Percentiles rank a stretch among this genome's conserved stretches.
These are phyloP conservation scores for Kokia cookei DNA, from an alignment of 441 rosid genomes.

Conservation along the genomic window DNA sequence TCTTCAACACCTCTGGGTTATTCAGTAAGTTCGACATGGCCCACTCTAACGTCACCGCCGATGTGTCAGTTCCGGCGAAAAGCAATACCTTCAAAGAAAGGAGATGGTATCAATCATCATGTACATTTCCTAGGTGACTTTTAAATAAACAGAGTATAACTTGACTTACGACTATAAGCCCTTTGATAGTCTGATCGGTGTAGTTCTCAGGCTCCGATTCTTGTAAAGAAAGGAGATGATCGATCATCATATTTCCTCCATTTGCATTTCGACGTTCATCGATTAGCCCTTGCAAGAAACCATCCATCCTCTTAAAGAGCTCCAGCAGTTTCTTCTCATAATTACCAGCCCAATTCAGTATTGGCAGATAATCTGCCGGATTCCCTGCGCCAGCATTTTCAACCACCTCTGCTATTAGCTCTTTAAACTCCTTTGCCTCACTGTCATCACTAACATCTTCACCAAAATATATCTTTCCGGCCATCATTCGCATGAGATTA, in stretches of 20 bases:
- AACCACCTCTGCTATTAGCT: slow-evolving; percentile 16
- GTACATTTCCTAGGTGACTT: not conserved
- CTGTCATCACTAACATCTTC: slow-evolving; percentile 25
- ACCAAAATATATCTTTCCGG: slow-evolving; percentile 41
- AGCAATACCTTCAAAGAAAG: slow-evolving; percentile 21
- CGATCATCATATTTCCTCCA: slow-evolving; percentile 36
- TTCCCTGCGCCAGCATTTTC: slow-evolving; percentile 23
- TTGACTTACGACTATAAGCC: slow-evolving; percentile 36
- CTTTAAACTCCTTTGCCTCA: slow-evolving; percentile 38
- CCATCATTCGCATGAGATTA: slow-evolving; percentile 41
- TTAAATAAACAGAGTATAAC: not conserved
- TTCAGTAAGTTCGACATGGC: slow-evolving; percentile 46
- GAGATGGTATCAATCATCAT: too few species aligned
- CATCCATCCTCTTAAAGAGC: slow-evolving; percentile 27
- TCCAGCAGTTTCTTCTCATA: slow-evolving; percentile 22
- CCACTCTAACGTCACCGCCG: slow-evolving; percentile 47
- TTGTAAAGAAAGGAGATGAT: slow-evolving; percentile 38
- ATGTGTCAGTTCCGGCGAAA: slow-evolving; percentile 41
- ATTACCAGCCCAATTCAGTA: slow-evolving; percentile 27
- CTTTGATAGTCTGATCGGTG: slow-evolving; percentile 44
- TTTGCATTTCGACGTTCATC: slow-evolving; percentile 32
- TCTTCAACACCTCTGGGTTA: slow-evolving; percentile 27
- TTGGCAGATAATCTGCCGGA: slow-evolving; percentile 42
- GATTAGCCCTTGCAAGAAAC: slow-evolving; percentile 37
- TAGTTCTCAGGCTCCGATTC: slow-evolving; percentile 39